These are phyloP conservation scores for Gentiana straminea DNA, from an alignment of 257 asterid species.

Conservation along the genomic window DNA sequence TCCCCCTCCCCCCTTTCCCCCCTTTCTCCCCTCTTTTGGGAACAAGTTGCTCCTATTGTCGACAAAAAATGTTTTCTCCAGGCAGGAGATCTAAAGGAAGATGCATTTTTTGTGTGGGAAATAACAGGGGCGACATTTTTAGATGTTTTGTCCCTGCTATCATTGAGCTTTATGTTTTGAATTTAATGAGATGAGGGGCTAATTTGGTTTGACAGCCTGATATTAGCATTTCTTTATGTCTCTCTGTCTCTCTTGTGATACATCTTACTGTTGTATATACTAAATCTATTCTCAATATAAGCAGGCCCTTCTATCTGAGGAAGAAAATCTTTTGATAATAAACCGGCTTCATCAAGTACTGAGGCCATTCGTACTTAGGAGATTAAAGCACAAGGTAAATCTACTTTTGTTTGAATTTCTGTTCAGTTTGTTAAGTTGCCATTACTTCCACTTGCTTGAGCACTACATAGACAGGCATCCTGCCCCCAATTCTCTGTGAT, in stretches of 20 bases:
- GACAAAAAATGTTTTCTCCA: neutral
- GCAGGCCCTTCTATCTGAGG: conserved; percentile 96
- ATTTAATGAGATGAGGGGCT: neutral
- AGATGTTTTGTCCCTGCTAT: too few species aligned
- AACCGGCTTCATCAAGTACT: conserved; percentile 99
- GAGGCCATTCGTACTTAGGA: conserved; percentile 96
- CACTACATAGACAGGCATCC: neutral
- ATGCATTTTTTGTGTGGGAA: neutral
- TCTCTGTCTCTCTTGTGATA: neutral
- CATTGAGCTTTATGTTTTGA: too few species aligned
- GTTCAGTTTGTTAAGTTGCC: too few species aligned
- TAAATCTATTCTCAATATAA: conserved; percentile 8
- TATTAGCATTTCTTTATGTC: neutral
- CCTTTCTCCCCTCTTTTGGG: too few species aligned
- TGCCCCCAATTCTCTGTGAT: neutral
- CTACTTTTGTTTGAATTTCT: too few species aligned
- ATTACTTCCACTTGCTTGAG: too few species aligned
- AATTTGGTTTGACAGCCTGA: too few species aligned
- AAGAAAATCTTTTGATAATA: conserved; percentile 94
- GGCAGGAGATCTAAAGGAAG: neutral
- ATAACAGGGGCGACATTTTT: neutral
- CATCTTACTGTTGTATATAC: conserved; percentile 1
- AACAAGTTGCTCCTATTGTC: too few species aligned
- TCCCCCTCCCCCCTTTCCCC: too few species aligned
- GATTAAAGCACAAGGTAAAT: conserved; percentile 93